Conservation (phyloP, 805 yeast species). For the Maudiozyma saulgeensis region DNA sequence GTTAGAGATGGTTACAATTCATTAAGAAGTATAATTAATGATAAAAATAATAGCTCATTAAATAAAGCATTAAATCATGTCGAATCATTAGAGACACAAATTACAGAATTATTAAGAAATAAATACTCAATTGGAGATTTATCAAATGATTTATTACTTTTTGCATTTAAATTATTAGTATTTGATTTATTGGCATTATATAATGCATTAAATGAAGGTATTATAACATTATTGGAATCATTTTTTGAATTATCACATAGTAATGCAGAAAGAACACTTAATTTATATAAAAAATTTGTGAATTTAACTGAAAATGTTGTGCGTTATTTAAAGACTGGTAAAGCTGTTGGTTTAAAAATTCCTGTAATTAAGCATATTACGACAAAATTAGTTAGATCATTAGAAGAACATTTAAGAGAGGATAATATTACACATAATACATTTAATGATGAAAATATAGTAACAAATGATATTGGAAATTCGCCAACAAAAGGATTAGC, state of each 20-base stretch:
- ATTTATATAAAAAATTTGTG: constrained; percentile 76
- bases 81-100: constrained; percentile 76
- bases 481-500: constrained; percentile 8
- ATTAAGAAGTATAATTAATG: constrained; percentile 38
- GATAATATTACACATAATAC: constrained; percentile 36
- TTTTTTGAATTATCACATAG: constrained; percentile 83
- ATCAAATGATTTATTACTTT: constrained; percentile 72
- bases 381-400: constrained; percentile 75
- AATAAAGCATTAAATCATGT: constrained; percentile 75
- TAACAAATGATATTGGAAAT: background rate
- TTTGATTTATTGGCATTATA: constrained; percentile 79
- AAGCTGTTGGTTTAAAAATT: constrained; percentile 80
- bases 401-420: constrained; percentile 83
- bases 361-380: constrained; percentile 98
- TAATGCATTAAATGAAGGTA: constrained; percentile 91
- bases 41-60: constrained; percentile 36
- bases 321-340: constrained; percentile 78
- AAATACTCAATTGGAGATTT: constrained; percentile 71
- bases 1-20: constrained; percentile 57
- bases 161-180: constrained; percentile 82
- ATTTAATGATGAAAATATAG: constrained; percentile 5
- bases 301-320: constrained; percentile 82
- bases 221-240: constrained; percentile 84
- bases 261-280: constrained; percentile 82
- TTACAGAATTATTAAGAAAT: constrained; percentile 64